A percentile compares a stretch with the other conserved stretches of the same genome.
These are phyloP conservation scores for Scedosporium dehoogii DNA, from an alignment of 2,329 filamentous ascomycete genomes.

Conservation along the genomic window DNA sequence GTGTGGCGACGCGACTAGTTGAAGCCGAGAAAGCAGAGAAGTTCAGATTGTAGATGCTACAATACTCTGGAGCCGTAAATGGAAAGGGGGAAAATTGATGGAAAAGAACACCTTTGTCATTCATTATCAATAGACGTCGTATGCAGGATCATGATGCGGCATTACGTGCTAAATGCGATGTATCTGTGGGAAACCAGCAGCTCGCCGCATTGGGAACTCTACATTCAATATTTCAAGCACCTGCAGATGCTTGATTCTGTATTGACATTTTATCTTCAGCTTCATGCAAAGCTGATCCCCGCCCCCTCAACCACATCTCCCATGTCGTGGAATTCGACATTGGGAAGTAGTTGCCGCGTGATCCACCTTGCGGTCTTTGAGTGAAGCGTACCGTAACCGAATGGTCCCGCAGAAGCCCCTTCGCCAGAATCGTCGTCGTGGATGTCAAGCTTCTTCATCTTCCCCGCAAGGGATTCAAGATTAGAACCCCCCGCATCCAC, in stretches of 20 bases:
- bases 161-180: not conserved
- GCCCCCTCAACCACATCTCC: constrained; percentile 39
- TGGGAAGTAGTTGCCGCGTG: constrained; percentile 37
- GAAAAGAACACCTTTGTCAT: not conserved
- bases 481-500: no score
- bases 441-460: constrained; percentile 19
- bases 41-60: constrained; percentile 28
- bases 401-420: constrained; percentile 38
- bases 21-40: constrained; percentile 57
- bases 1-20: constrained; percentile 54
- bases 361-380: constrained; percentile 54
- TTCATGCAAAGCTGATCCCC: constrained; percentile 17
- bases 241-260: not conserved
- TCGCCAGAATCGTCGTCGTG: constrained; percentile 21
- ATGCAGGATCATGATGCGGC: not conserved
- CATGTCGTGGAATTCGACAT: constrained; percentile 38
- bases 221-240: not conserved
- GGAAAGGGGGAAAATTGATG: not conserved
- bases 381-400: constrained; percentile 47
- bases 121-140: not conserved
- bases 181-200: not conserved
- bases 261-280: not conserved
- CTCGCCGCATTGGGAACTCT: not conserved
- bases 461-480: constrained; percentile 15
- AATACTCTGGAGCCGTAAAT: not conserved